phyloP scores from a whole-genome alignment of 176 grass and related monocot genomes.

The Dendrocalamus sinicus region DNA sequence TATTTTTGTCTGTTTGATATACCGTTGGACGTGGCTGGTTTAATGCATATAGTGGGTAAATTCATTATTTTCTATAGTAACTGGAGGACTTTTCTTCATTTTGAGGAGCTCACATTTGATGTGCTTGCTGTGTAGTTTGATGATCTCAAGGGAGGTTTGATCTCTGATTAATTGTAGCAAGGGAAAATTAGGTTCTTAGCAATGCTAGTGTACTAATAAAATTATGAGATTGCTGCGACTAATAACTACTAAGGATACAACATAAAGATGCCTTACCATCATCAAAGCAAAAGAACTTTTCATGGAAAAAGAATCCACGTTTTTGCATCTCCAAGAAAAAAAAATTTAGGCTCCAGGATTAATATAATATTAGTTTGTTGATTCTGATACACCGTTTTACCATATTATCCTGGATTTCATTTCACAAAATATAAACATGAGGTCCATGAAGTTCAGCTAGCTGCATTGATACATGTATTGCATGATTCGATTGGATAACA shows the following conservation, averaged over 20 bases:
- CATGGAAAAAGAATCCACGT: neutral
- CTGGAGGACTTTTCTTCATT: constrained; percentile 10
- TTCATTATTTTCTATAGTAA: neutral
- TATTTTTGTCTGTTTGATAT: neutral
- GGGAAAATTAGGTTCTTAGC: constrained; percentile 1
- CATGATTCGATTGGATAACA: neutral
- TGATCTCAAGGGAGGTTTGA: constrained; percentile 1
- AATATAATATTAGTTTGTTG: neutral
- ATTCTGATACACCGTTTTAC: constrained; percentile 32
- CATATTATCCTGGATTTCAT: constrained; percentile 19
- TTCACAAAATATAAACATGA: neutral
- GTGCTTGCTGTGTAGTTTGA: constrained; percentile 6
- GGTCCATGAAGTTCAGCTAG: neutral
- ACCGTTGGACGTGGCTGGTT: neutral
- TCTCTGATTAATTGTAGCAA: neutral
- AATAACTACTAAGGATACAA: neutral
- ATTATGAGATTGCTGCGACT: neutral
- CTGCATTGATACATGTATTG: neutral
- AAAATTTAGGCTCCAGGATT: neutral
- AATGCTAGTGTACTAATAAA: neutral
- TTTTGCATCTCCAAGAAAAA: neutral
- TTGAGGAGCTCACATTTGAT: neutral
- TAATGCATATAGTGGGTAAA: neutral
- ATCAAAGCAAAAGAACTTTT: constrained; percentile 19
- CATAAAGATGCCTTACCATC: neutral